Evolutionary conservation across 1,284 basidiomycete genomes (phyloP).

Genomic region (Moniliella sp.): DNA sequence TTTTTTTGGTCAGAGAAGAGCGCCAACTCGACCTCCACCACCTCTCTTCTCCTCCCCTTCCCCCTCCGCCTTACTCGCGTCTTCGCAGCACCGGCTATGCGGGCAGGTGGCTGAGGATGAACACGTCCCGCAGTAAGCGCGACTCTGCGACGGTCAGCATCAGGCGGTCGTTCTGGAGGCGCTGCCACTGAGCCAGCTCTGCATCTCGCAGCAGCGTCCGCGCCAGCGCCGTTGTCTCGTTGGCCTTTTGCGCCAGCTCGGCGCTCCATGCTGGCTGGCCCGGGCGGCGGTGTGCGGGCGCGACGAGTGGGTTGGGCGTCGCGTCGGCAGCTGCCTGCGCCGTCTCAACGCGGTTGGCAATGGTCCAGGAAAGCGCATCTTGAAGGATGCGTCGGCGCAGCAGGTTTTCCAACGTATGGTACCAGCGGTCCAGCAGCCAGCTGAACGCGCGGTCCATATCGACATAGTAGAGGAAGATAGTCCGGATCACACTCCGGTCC

Average conservation of each 20-base stretch:
- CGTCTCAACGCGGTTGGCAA: neutral
- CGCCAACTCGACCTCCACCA: no score
- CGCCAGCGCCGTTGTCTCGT: no score
- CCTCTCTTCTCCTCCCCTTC: no score
- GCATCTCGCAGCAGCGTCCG: neutral
- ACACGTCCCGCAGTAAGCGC: neutral
- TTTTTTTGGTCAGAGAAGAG: no score
- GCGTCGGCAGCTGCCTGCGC: neutral
- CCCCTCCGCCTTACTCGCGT: no score
- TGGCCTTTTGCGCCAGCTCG: neutral
- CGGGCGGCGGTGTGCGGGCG: no score
- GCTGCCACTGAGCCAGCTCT: neutral
- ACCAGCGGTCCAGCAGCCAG: constrained; percentile 28
- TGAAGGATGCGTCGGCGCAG: neutral
- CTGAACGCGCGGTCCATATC: constrained; percentile 19
- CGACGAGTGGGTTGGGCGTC: no score
- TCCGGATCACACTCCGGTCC: constrained; percentile 23
- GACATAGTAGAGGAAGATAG: constrained; percentile 31
- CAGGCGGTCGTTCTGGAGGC: neutral
- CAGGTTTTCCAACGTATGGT: constrained; percentile 10
- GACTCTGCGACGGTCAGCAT: neutral
- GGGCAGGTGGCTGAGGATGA: neutral
- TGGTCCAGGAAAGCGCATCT: neutral
- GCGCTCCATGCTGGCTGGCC: neutral
- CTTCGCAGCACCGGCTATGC: no score